Conservation (phyloP, 495 filamentous ascomycete genomes). For the Pseudomonodictys pantanalensis region DNA sequence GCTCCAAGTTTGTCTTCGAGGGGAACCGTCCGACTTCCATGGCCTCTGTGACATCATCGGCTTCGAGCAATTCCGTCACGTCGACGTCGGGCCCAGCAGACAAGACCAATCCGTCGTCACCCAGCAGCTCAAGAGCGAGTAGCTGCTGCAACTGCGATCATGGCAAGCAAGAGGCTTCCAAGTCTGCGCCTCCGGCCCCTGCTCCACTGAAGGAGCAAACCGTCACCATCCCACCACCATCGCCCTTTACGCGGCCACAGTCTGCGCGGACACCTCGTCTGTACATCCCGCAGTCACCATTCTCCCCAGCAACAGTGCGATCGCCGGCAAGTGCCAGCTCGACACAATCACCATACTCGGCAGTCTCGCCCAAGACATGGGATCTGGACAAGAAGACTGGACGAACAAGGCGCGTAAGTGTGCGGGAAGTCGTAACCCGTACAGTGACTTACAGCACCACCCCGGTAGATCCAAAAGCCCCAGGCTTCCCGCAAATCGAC, state of each 20-base stretch:
- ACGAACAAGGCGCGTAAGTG: conserved; percentile 48
- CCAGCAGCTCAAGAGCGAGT: conserved; percentile 54
- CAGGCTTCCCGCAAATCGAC: conserved; percentile 53
- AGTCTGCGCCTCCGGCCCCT: conserved; percentile 21
- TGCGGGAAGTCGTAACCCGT: conserved; percentile 69
- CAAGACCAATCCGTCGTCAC: conserved; percentile 40
- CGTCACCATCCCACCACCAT: conserved; percentile 40
- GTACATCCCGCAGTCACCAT: conserved; percentile 60
- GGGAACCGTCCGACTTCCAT: conserved; percentile 42
- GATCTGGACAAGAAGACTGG: conserved; percentile 54
- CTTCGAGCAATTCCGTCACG: conserved; percentile 27
- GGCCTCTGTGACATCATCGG: conserved; percentile 26
- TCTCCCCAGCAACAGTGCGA: conserved; percentile 48
- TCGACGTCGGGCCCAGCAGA: conserved; percentile 25
- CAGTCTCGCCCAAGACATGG: conserved; percentile 58
- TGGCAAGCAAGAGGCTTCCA: conserved; percentile 40
- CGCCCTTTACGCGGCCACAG: conserved; percentile 51
- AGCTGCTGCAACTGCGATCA: conserved; percentile 56
- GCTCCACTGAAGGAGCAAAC: conserved; percentile 4
- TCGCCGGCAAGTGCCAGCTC: conserved; percentile 55
- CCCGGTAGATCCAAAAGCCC: conserved; percentile 46
- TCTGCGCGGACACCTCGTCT: conserved; percentile 58
- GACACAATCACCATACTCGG: conserved; percentile 40
- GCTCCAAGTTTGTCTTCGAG: conserved; percentile 40
- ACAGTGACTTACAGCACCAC: conserved; percentile 63